Conservation (phyloP, 2,329 filamentous ascomycete species). For the Talaromyces sp. region DNA sequence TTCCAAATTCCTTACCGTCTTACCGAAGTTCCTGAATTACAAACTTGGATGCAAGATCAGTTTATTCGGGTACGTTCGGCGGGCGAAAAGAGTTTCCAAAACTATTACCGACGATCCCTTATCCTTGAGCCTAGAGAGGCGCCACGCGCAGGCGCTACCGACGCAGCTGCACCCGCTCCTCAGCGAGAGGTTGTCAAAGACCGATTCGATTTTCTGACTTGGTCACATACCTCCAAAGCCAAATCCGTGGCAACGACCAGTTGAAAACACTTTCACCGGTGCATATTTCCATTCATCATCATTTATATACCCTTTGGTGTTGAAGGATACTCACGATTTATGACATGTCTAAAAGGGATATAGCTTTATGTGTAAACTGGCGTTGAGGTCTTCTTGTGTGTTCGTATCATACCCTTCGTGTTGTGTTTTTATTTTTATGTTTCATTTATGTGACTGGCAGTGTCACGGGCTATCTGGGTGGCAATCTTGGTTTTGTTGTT, state of each 20-base stretch:
- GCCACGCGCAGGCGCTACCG: constrained; percentile 19
- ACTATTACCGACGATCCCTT: constrained; percentile 76
- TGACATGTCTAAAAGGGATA: constrained; percentile 1
- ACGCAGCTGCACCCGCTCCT: constrained; percentile 26
- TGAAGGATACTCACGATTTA: constrained; percentile 12
- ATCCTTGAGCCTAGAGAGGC: constrained; percentile 64
- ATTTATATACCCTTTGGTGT: background rate
- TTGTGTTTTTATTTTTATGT: constrained; percentile 4
- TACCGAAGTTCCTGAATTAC: constrained; percentile 75
- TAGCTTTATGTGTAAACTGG: constrained; percentile 10
- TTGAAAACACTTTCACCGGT: constrained; percentile 15
- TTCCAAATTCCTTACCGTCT: constrained; percentile 93
- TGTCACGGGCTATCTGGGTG: background rate
- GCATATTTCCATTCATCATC: background rate
- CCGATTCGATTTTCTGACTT: constrained; percentile 50
- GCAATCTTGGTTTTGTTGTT: background rate
- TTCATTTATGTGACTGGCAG: background rate
- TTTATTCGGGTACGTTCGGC: constrained; percentile 67
- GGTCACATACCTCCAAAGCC: constrained; percentile 44
- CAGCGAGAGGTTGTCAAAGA: constrained; percentile 41
- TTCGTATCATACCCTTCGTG: constrained; percentile 15
- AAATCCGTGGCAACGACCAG: constrained; percentile 36
- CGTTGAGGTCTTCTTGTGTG: constrained; percentile 7
- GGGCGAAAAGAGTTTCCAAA: constrained; percentile 58
- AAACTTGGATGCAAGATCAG: constrained; percentile 85